Evolutionary conservation across 169 alveolate genomes (phyloP).

Genomic region (Cryptosporidium parvum): DNA sequence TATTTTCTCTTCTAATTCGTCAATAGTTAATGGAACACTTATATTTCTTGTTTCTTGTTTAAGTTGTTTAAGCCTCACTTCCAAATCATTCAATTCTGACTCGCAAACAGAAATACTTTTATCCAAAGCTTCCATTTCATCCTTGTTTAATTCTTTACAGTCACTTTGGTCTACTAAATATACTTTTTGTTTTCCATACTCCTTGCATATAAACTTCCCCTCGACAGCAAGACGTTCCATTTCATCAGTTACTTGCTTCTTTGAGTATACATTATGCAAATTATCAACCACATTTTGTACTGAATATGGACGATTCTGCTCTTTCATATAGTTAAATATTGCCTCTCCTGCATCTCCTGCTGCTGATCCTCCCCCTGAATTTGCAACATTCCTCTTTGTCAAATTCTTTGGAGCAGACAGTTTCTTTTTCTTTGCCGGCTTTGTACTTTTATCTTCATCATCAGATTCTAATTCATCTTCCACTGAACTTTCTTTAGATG

Average conservation of each 20-base stretch:
- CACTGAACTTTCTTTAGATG: constrained; percentile 75
- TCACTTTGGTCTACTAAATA: constrained; percentile 84
- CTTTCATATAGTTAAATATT: constrained; percentile 85
- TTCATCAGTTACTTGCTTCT: constrained; percentile 80
- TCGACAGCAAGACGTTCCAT: constrained; percentile 83
- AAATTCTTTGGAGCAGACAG: constrained; percentile 57
- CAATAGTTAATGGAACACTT: constrained; percentile 47
- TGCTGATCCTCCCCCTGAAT: not conserved
- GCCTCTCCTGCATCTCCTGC: constrained; percentile 29
- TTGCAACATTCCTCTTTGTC: constrained; percentile 55
- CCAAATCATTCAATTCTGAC: constrained; percentile 47
- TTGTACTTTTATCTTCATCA: constrained; percentile 4
- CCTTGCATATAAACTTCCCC: constrained; percentile 83
- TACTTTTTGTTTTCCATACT: constrained; percentile 87
- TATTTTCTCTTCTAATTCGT: constrained; percentile 55
- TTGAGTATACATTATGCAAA: constrained; percentile 81
- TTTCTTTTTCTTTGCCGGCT: constrained; percentile 8
- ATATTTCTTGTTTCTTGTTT: constrained; percentile 67
- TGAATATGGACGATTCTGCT: constrained; percentile 85
- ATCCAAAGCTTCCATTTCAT: constrained; percentile 67
- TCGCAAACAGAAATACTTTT: constrained; percentile 21
- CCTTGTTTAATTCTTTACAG: constrained; percentile 69
- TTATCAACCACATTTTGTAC: constrained; percentile 84
- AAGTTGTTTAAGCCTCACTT: constrained; percentile 23
- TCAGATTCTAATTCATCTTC: constrained; percentile 5